Evolutionary conservation across 2,329 filamentous ascomycete species (phyloP).

Genomic region (Beauveria medogensis): DNA sequence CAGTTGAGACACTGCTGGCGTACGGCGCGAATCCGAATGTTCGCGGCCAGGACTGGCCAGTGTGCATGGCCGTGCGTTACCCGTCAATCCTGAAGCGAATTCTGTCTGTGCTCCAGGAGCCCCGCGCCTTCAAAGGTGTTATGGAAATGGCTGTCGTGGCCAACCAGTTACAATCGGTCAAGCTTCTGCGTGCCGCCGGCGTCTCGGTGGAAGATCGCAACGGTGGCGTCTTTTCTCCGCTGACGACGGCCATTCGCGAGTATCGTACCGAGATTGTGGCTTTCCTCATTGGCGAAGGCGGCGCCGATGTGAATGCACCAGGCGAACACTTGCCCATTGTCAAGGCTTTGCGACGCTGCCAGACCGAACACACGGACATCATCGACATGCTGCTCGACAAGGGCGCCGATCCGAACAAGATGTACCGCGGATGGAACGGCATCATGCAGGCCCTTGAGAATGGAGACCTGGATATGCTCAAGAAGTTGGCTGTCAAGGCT

Average conservation of each 20-base stretch:
- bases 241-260: conserved; percentile 61
- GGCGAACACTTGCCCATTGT: conserved; percentile 65
- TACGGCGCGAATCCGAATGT: conserved; percentile 55
- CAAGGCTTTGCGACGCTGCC: conserved; percentile 55
- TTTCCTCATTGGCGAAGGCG: conserved; percentile 53
- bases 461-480: conserved; percentile 47
- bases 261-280: conserved; percentile 50
- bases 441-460: conserved; percentile 59
- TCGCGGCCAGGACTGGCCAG: conserved; percentile 61
- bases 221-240: conserved; percentile 62
- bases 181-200: conserved; percentile 55
- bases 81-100: conserved; percentile 53
- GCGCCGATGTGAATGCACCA: conserved; percentile 57
- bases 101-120: conserved; percentile 47
- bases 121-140: conserved; percentile 56
- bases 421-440: conserved; percentile 59
- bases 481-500: conserved; percentile 39
- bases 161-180: conserved; percentile 58
- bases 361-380: conserved; percentile 48
- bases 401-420: conserved; percentile 60
- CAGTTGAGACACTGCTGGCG: conserved; percentile 50
- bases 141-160: conserved; percentile 61
- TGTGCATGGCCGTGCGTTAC: conserved; percentile 58
- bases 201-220: conserved; percentile 65
- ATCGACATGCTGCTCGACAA: conserved; percentile 54